Evolutionary conservation across 164 flowering plant genomes (phyloP), one percentile per base, ranked within the genome.

Genomic region (Liquidambar formosana): DNA sequence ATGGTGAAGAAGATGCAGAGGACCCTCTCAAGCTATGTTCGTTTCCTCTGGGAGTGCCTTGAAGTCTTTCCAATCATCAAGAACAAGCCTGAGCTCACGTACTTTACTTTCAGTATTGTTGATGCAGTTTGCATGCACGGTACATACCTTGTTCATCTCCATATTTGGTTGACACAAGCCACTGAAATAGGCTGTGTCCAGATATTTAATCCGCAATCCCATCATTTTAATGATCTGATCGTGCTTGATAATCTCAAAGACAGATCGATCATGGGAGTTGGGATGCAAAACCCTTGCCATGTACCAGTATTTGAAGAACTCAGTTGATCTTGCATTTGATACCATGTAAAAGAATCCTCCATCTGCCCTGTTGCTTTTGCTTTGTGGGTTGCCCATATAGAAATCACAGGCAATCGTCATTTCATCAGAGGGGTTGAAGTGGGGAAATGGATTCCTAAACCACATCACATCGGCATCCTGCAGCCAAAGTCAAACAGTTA

Each of bases 391-490:
- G 0, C 78, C 78, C 0, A 26, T 46, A 27, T 67, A 73, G 57
- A 53, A 3, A 49, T 78, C 74, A 8, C 77, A 72, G 1, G 85
- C 75, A 38, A 75, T 72, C 0, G 52, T 41, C 13, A 84, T 10
- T n/a, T 76, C 78, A 5, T 14, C 28, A 1, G 1, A 8, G 6
- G 27, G 2, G 21, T 19, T 1, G 6, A 82, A 57, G 3, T 74
- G 61, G 9, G 26, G 48, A 41, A 82, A 58, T 44, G 83, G 86
- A 15, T 74, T 66, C 54, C 81, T 76, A 4, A 83, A 44, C 84
- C 86, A 85, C 86, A 80, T 72, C 15, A 82, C 71, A 57, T 84
- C 87, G 41, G 79, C 78, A 65, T 81, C 81, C 87, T 84, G 82
- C 67, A 71, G 27, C 44, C n/a, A 33, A 63, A 47, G 8, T 19